A percentile compares a stretch with the other conserved stretches of the same genome.
Conservation (phyloP, 176 grass and related monocot genomes). For the Triticum turgidum region DNA sequence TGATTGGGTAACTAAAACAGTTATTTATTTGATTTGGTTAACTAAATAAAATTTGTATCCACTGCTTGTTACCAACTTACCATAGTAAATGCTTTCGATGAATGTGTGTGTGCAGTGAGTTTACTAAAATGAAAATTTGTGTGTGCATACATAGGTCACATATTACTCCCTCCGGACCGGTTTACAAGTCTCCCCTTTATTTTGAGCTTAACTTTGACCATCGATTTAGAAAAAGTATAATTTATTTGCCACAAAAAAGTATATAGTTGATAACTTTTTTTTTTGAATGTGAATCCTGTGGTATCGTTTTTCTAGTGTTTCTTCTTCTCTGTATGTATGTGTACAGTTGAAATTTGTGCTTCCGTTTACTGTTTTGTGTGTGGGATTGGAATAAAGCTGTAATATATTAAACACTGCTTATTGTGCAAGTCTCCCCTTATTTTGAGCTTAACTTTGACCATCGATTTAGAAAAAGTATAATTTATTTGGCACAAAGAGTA, state of each 20-base stretch:
- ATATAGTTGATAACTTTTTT: not conserved
- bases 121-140: not conserved
- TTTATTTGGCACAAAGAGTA: too few relatives aligned
- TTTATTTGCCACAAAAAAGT: not conserved
- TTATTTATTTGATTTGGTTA: not conserved
- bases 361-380: not conserved
- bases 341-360: not conserved
- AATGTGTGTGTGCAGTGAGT: not conserved
- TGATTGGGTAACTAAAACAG: not conserved
- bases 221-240: not conserved
- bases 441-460: too few relatives aligned
- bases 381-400: not conserved
- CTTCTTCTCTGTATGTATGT: not conserved
- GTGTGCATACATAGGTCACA: not conserved
- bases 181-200: not conserved
- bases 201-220: not conserved
- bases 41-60: not conserved
- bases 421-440: too few relatives aligned
- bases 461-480: too few relatives aligned
- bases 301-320: not conserved
- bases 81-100: constrained; percentile 2
- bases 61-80: not conserved
- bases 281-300: not conserved
- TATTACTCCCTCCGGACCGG: not conserved
- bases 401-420: not conserved